phyloP scores from a whole-genome alignment of 1,139 yeast genomes.

The Suhomyces bribrorum region DNA sequence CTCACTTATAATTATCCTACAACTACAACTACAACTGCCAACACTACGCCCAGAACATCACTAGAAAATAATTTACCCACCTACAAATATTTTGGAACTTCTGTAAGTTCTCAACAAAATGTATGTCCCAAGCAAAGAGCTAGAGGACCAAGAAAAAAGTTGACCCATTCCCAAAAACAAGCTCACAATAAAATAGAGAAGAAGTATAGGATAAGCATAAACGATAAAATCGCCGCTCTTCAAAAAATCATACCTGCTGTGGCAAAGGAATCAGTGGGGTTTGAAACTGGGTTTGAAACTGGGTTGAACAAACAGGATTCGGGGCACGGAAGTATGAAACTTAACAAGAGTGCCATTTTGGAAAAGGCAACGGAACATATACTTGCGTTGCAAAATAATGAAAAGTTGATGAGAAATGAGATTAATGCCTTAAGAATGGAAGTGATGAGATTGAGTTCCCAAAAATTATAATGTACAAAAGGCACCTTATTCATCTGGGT shows the following conservation, averaged over 20 bases:
- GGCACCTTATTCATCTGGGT: too few relatives aligned
- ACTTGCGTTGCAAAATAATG: constrained; percentile 48
- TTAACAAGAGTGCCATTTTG: constrained; percentile 64
- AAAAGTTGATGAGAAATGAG: constrained; percentile 34
- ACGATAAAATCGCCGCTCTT: constrained; percentile 67
- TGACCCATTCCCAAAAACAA: constrained; percentile 62
- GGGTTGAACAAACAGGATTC: constrained; percentile 12
- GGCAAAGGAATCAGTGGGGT: constrained; percentile 58
- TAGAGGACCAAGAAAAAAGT: constrained; percentile 57
- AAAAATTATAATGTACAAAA: too few relatives aligned
- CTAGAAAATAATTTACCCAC: too few relatives aligned
- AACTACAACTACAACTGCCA: neutral
- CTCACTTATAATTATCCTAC: neutral
- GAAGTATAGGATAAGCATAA: constrained; percentile 70
- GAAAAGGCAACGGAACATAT: constrained; percentile 69
- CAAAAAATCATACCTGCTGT: constrained; percentile 68
- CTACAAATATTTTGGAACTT: too few relatives aligned
- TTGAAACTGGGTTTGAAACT: constrained; percentile 42
- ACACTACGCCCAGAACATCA: neutral
- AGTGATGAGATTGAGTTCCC: constrained; percentile 1
- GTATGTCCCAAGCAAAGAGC: constrained; percentile 48
- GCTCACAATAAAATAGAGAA: constrained; percentile 74
- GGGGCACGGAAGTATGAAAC: constrained; percentile 21
- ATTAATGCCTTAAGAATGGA: constrained; percentile 20
- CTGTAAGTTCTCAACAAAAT: too few relatives aligned